phyloP scores from a whole-genome alignment of 2,329 filamentous ascomycete genomes.

The Apiospora sp. region DNA sequence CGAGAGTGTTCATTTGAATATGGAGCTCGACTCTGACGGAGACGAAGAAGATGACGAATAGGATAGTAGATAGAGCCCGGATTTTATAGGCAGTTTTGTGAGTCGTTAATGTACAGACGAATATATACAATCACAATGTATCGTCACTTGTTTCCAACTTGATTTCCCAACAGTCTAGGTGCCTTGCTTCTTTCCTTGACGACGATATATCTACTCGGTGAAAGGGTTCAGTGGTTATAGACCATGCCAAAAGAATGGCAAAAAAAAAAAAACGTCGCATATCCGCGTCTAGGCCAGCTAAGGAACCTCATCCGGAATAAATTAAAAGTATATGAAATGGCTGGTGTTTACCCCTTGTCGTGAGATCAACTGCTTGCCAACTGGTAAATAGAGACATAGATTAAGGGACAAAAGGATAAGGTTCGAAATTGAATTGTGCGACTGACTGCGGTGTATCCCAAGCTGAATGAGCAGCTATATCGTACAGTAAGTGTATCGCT shows the following conservation, averaged over 20 bases:
- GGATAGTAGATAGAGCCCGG: too few species aligned
- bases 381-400: not conserved
- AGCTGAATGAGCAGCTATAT: not conserved
- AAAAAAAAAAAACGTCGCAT: not conserved
- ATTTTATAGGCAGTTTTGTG: not conserved
- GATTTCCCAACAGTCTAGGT: not conserved
- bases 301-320: not conserved
- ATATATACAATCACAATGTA: not conserved
- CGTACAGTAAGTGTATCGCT: not conserved
- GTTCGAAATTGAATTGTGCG: not conserved
- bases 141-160: not conserved
- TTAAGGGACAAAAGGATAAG: not conserved
- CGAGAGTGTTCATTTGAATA: slow-evolving; percentile 65
- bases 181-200: not conserved
- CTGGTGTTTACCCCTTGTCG: too few species aligned
- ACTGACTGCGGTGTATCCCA: not conserved
- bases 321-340: too few species aligned
- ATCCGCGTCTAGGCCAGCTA: not conserved
- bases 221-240: not conserved
- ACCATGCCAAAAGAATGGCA: not conserved
- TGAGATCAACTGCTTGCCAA: too few species aligned
- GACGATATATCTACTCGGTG: not conserved
- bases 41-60: slow-evolving; percentile 39
- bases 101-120: not conserved
- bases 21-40: slow-evolving; percentile 58